Base-by-base conservation (phyloP, 345 rosid genomes). In the Heritiera fomes region DNA sequence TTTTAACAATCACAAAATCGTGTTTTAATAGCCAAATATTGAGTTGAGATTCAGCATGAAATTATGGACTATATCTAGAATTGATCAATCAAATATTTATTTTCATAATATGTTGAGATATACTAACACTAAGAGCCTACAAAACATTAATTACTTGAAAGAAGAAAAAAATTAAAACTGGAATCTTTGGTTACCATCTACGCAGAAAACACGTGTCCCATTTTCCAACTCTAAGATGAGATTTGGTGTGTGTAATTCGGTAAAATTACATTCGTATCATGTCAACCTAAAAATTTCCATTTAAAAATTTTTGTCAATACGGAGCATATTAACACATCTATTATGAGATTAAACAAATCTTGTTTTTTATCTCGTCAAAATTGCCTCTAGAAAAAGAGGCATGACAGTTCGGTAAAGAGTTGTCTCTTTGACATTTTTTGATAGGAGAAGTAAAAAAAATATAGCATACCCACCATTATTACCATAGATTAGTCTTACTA, bases 371-470 rank as follows among this genome's bases (percentile, higher is more conserved):
- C 75, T 47, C 62, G 53, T 49, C 43, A 53, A 75, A 32, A 63
- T 45, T 75, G 55, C 49, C 79, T 61, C 65, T 45, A 43, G 65
- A 76, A 79, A 50, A 70, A 17, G 47, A 47, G 78, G 10, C 77
- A 76, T 56, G 20, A 8, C 76, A 62, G 82, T 80, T 80, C 28
- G 88, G 88, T 82, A 71, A 53, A 71, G 58, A 20, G 71, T 32
- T 63, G 78, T 34, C 78, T 28, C 59, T 34, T 34, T 76, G 45
- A 20, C 30, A 75, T 43, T 60, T 28, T 60, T 45, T 53, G 6
- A 4, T 4, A 28, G 7, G 40, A 43, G 13, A 62, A 58, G 18
- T 7, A 59, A 5, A 1, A 75, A 7, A 41, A 6, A 43, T 30
- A 8, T 4, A 55, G 76, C 63, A 53, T 73, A 53, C 38, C 41